These are phyloP conservation scores for Arthrocladium fulminans DNA, from an alignment of 2,329 filamentous ascomycete species.

Conservation along the genomic window DNA sequence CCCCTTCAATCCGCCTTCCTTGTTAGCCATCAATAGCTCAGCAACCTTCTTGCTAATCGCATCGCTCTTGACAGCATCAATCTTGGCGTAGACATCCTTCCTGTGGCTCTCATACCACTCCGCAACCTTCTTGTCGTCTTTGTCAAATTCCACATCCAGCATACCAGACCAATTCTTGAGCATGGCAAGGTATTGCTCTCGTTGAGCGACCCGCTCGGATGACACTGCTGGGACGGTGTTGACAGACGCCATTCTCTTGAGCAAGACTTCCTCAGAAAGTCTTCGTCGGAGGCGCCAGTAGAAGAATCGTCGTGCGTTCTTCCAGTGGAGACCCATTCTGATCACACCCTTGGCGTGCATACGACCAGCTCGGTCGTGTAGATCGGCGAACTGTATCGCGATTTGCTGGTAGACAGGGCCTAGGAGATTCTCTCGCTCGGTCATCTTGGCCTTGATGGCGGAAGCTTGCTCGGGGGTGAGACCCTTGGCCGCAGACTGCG, in stretches of 20 bases:
- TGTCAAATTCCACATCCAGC: conserved; percentile 57
- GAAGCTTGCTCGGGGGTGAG: conserved; percentile 66
- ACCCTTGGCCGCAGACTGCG: conserved; percentile 59
- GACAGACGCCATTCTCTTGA: conserved; percentile 67
- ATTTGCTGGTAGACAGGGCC: conserved; percentile 92
- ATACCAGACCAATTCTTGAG: conserved; percentile 78
- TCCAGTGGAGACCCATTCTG: conserved; percentile 73
- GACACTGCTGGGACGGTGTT: conserved; percentile 31
- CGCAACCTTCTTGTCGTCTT: conserved; percentile 73
- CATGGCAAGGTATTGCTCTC: conserved; percentile 60
- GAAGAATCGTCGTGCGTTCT: conserved; percentile 89
- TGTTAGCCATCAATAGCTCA: conserved; percentile 56
- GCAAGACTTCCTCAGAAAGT: conserved; percentile 93
- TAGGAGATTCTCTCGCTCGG: conserved; percentile 73
- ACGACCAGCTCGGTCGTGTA: conserved; percentile 91
- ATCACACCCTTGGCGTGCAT: conserved; percentile 98
- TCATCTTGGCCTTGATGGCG: conserved; percentile 75
- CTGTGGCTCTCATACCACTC: conserved; percentile 95
- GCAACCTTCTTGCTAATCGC: conserved; percentile 62
- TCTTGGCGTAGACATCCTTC: conserved; percentile 70
- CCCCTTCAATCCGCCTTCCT: conserved; percentile 68
- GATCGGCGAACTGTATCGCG: conserved; percentile 90
- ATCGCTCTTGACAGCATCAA: conserved; percentile 74
- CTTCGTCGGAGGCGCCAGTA: conserved; percentile 98
- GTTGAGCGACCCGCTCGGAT: conserved; percentile 42